phyloP scores from a whole-genome alignment of 2,329 filamentous ascomycete genomes.

The Fusarium succisae region DNA sequence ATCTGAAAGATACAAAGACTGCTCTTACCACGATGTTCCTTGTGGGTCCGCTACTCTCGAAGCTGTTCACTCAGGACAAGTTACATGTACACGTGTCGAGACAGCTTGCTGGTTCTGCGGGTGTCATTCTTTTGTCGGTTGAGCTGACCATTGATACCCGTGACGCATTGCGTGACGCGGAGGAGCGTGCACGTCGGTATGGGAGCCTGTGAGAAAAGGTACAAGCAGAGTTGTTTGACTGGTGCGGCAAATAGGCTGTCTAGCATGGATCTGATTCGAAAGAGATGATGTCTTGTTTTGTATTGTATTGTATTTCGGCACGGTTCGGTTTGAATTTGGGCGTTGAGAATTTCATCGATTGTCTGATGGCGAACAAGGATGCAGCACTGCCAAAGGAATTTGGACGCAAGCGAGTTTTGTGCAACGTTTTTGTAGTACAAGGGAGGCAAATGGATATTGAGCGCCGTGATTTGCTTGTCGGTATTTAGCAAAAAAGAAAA shows the following conservation, averaged over 20 bases:
- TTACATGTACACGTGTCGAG: rapidly evolving
- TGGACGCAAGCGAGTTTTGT: background rate
- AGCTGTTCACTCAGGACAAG: rapidly evolving
- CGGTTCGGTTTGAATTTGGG: background rate
- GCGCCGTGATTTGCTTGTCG: rapidly evolving
- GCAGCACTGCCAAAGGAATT: background rate
- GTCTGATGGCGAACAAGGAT: background rate
- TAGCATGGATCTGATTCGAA: rapidly evolving
- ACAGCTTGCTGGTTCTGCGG: background rate
- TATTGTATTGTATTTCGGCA: too few relatives aligned
- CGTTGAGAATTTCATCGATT: background rate
- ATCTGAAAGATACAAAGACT: background rate
- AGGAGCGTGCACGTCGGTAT: background rate
- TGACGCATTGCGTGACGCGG: rapidly evolving
- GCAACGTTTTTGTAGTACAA: background rate
- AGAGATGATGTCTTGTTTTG: background rate
- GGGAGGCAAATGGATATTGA: rapidly evolving
- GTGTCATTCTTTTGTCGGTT: background rate
- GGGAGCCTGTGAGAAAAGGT: background rate
- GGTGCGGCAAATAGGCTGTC: background rate
- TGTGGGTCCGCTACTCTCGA: background rate
- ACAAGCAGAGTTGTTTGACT: too few relatives aligned
- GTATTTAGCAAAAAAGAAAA: rapidly evolving
- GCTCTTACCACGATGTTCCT: background rate
- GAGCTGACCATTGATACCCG: rapidly evolving